phyloP scores from a whole-genome alignment of 495 filamentous ascomycete genomes.

The Penicillium coffeae region DNA sequence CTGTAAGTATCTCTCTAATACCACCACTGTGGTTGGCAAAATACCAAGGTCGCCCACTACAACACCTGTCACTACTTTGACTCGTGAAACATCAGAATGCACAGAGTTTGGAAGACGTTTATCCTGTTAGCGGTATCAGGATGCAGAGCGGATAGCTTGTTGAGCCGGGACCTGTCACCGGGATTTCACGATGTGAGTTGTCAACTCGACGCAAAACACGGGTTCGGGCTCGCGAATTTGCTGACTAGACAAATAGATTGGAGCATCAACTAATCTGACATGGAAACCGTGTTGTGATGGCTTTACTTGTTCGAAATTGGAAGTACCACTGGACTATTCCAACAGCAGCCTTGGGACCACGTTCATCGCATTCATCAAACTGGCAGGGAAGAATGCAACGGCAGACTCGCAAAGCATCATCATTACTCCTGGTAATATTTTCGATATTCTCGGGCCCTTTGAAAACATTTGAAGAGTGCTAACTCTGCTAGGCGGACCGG shows the following conservation, averaged over 20 bases:
- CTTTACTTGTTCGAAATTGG: conserved; percentile 18
- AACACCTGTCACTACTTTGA: too few relatives aligned
- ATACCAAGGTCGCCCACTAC: too few relatives aligned
- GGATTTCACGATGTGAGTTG: neutral
- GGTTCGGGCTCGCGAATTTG: too few relatives aligned
- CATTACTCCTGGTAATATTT: conserved; percentile 15
- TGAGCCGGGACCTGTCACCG: too few relatives aligned
- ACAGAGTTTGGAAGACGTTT: too few relatives aligned
- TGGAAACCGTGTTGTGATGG: conserved; percentile 25
- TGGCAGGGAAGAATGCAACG: conserved; percentile 13
- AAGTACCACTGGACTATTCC: conserved; percentile 25
- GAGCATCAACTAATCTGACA: conserved; percentile 16
- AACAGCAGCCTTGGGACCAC: conserved; percentile 14
- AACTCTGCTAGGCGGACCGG: conserved; percentile 36
- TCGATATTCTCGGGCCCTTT: neutral
- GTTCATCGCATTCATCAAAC: conserved; percentile 24
- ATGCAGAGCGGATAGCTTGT: too few relatives aligned
- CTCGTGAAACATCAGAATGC: too few relatives aligned
- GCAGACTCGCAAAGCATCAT: conserved; percentile 13
- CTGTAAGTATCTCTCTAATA: too few relatives aligned
- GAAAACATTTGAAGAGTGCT: too few relatives aligned
- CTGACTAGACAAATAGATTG: neutral
- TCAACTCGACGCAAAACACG: neutral
- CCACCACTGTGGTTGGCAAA: too few relatives aligned
- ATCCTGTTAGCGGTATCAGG: too few relatives aligned